Evolutionary conservation across 2,329 filamentous ascomycete genomes (phyloP), one percentile per base, ranked within the genome.

Genomic region (Lachnellula cervina): DNA sequence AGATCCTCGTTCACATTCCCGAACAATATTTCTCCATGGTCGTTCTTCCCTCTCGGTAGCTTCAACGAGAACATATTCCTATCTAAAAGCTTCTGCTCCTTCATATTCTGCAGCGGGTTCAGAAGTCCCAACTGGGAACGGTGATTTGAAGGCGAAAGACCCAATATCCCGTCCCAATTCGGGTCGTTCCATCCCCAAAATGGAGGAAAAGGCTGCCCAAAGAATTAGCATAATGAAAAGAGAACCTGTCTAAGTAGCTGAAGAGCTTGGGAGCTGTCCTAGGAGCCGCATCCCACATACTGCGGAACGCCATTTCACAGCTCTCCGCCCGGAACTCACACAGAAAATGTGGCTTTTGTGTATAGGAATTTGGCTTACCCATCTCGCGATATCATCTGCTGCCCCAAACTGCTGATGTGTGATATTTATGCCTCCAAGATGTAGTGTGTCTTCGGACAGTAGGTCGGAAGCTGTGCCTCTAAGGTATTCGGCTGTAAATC

Each of bases 1-100:
- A 55, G 25, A 8, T 55, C 52, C 13, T 52, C 21, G 32, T 58
- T 52, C n/a, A 51, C 34, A 19, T 32, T 38, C 11, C 56, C 56
- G 19, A 58, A 58, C 11, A 49, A 11, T 14, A 58, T 42, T 38
- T 56, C 56, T 9, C 56, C 53, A 9, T 28, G 19, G 16, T 58
- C 45, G 1, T 35, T 42, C 11, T 43, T 13, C 1, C 17, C 38
- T 5, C 49, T 40, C 9, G 56, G 43, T 9, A 58, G 35, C 25
- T 52, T 55, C 17, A 58, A 28, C 23, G 47, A 46, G 38, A 55
- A 55, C 2, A 53, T 11, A 44, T 55, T 58, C 45, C 52, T 55
- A 34, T 58, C 52, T 25, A 58, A 32, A 11, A 58, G 34, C 14
- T 40, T 34, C 16, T 42, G 47, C n/a, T 32, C 14, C 9, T 21